Evolutionary conservation across 345 rosid genomes (phyloP).

Genomic region (Salix purpurea): DNA sequence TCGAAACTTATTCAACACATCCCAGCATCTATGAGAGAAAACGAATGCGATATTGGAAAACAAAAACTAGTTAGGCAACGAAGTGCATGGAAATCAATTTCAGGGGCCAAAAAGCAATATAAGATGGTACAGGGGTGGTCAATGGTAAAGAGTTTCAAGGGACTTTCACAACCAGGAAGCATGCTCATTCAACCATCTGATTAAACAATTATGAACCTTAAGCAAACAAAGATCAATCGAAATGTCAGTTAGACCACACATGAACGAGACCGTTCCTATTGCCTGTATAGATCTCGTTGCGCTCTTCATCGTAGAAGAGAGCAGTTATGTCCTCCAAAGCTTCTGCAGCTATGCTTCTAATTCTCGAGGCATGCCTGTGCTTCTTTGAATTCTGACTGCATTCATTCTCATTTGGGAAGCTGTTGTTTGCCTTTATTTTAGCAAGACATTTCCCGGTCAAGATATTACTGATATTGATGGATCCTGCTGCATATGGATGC

Average conservation of each 20-base stretch:
- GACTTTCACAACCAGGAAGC: background rate
- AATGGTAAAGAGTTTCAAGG: background rate
- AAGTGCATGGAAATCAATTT: background rate
- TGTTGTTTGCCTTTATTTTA: slow-evolving; percentile 59
- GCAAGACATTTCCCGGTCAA: slow-evolving; percentile 89
- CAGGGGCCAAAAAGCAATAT: background rate
- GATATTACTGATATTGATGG: slow-evolving; percentile 82
- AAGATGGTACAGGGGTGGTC: background rate
- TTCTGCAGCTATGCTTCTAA: slow-evolving; percentile 56
- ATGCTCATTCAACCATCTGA: background rate
- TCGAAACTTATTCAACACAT: background rate
- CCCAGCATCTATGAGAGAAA: too few species aligned
- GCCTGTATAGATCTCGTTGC: slow-evolving; percentile 82
- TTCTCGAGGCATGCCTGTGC: slow-evolving; percentile 3
- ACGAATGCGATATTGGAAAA: background rate
- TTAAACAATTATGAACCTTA: background rate
- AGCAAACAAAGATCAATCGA: background rate
- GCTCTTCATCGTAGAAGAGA: slow-evolving; percentile 80
- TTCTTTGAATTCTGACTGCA: slow-evolving; percentile 30
- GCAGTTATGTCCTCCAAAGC: slow-evolving; percentile 83
- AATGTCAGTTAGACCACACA: slow-evolving; percentile 65
- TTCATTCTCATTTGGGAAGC: slow-evolving; percentile 37
- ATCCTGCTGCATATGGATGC: slow-evolving; percentile 48
- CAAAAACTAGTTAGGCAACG: background rate
- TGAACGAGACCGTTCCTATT: slow-evolving; percentile 69